Evolutionary conservation across 352 stramenopile genomes (phyloP), one percentile per base, ranked within the genome.

Genomic region (Phytophthora rubi): DNA sequence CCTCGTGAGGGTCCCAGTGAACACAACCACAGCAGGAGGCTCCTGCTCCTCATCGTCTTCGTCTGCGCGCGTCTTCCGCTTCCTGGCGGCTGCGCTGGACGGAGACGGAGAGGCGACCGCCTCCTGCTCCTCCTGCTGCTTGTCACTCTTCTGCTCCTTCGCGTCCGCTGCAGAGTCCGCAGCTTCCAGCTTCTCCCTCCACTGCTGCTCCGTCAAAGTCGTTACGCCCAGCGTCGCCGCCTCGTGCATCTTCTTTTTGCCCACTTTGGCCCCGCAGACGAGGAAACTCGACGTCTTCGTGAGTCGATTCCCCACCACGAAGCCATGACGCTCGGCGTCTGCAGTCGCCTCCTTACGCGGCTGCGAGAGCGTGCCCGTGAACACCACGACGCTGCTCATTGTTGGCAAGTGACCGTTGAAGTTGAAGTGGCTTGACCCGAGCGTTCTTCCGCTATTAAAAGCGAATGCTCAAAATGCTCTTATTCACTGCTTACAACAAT

Each of bases 351-450:
- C 73, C 49, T 82, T 82, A 30, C 82, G 76, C 45, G 78, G 72
- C 76, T 83, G 78, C 13, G 67, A 75, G 33, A 90, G 59, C 62
- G 67, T 73, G n/a, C 82, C 80, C 13, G 80, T 86, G 66, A 90
- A 90, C 52, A 90, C 80, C 13, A 90, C 78, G 3, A 71, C 21
- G 9, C 23, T 33, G 18, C 42, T 65, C 47, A 70, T 66, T 4
- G 9, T 39, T 8, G 33, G 32, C 32, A 35, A 35, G 32, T 35
- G 32, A 35, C 7, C 32, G 32, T 35, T 35, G 32, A 6, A 23
- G 39, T 58, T 66, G 49, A 71, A 75, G 54, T 59, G 48, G 47
- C 7, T 26, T 12, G 10, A 37, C 30, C 33, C 23, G 23, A 26
- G 23, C 23, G 23, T 26, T 26, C 23, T 26, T 3, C 23, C 23